Evolutionary conservation across 2,329 filamentous ascomycete genomes (phyloP).

Genomic region (Stachybotrys elegans): DNA sequence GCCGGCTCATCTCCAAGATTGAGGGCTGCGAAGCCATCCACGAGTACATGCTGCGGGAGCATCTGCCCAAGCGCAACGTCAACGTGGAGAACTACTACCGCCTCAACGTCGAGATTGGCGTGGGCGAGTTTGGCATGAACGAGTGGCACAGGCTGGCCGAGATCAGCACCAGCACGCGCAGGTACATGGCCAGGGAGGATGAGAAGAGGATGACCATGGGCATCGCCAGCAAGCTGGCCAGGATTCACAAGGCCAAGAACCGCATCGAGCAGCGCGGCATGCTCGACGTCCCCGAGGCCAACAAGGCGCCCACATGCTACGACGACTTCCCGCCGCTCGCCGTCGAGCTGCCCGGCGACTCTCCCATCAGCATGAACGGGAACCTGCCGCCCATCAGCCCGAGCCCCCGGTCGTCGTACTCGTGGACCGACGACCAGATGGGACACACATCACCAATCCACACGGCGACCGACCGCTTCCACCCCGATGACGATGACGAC

Average conservation of each 20-base stretch:
- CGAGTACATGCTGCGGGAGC: conserved; percentile 75
- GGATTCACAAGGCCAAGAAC: conserved; percentile 72
- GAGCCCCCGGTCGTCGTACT: conserved; percentile 48
- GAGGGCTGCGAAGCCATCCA: conserved; percentile 93
- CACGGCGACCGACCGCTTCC: conserved; percentile 34
- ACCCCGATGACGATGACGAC: conserved; percentile 22
- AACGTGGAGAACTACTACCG: conserved; percentile 90
- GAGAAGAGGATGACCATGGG: conserved; percentile 74
- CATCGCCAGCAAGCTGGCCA: conserved; percentile 74
- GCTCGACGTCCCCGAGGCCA: conserved; percentile 35
- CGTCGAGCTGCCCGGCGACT: conserved; percentile 54
- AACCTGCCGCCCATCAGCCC: conserved; percentile 29
- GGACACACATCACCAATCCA: conserved; percentile 31
- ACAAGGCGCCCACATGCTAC: conserved; percentile 34
- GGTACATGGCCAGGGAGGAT: conserved; percentile 69
- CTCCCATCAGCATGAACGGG: conserved; percentile 33
- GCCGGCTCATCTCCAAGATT: conserved; percentile 82
- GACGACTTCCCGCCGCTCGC: conserved; percentile 38
- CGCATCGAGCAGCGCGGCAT: conserved; percentile 51
- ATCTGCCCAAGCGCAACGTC: conserved; percentile 71
- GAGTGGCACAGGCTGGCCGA: conserved; percentile 93
- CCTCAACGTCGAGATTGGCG: conserved; percentile 93
- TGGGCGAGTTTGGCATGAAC: conserved; percentile 98
- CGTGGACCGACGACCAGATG: conserved; percentile 49
- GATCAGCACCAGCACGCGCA: conserved; percentile 86